A percentile compares a stretch with the other conserved stretches of the same genome.
phyloP scores from a whole-genome alignment of 2,329 filamentous ascomycete genomes.

The Aspergillus nomiae region DNA sequence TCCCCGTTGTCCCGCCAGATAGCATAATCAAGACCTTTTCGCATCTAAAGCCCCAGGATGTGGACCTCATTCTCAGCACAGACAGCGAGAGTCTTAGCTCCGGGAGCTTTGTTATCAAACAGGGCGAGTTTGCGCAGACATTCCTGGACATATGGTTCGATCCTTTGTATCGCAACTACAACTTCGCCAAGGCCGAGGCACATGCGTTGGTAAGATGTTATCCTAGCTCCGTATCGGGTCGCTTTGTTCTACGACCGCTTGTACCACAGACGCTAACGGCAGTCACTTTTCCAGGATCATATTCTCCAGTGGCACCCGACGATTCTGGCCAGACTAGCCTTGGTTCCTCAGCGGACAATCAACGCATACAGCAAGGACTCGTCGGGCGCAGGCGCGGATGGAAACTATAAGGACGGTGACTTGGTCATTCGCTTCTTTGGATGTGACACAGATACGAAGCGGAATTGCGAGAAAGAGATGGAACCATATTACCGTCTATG shows the following conservation, averaged over 20 bases:
- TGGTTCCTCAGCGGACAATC: slow-evolving; percentile 82
- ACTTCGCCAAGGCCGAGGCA: slow-evolving; percentile 91
- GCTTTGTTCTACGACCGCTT: background rate
- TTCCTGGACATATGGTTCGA: slow-evolving; percentile 96
- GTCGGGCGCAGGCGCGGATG: slow-evolving; percentile 48
- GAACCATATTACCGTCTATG: slow-evolving; percentile 53
- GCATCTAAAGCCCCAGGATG: slow-evolving; percentile 73
- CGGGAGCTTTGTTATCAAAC: slow-evolving; percentile 76
- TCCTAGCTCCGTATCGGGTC: background rate
- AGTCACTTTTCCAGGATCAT: slow-evolving; percentile 63
- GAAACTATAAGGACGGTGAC: slow-evolving; percentile 78
- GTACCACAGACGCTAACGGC: slow-evolving; percentile 29
- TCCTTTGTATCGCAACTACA: slow-evolving; percentile 88
- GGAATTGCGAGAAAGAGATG: slow-evolving; percentile 74
- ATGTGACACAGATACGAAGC: slow-evolving; percentile 60
- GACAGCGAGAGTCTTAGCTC: slow-evolving; percentile 77
- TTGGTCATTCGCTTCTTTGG: slow-evolving; percentile 77
- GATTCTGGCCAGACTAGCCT: slow-evolving; percentile 81
- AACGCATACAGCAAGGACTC: slow-evolving; percentile 71
- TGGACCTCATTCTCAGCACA: slow-evolving; percentile 82
- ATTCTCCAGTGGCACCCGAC: slow-evolving; percentile 97
- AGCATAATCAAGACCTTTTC: slow-evolving; percentile 95
- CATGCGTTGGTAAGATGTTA: slow-evolving; percentile 74
- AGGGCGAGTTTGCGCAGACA: slow-evolving; percentile 88
- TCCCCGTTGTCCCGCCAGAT: slow-evolving; percentile 87